Percentiles rank a stretch among this genome's conserved stretches.
Conservation (phyloP, 1,284 basidiomycete species). For the Marasmius tenuissimus region DNA sequence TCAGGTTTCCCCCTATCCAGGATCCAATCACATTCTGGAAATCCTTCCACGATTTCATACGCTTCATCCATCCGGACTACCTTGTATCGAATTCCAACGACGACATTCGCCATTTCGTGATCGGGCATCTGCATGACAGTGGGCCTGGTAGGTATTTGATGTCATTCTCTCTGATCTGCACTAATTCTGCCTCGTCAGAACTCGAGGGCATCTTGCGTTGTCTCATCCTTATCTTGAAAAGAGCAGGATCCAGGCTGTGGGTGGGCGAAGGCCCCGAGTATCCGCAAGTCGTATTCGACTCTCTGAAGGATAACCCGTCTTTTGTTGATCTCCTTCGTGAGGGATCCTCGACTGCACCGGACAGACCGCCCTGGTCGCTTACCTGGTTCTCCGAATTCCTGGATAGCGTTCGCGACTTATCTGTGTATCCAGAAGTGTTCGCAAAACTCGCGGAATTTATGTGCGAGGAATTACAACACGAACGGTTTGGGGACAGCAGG, state of each 20-base stretch:
- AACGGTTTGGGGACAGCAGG: conserved; percentile 57
- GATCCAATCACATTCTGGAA: conserved; percentile 48
- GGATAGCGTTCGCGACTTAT: conserved; percentile 47
- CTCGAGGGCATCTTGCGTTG: conserved; percentile 64
- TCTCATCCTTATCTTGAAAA: conserved; percentile 54
- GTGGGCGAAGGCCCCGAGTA: conserved; percentile 62
- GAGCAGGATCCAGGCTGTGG: conserved; percentile 62
- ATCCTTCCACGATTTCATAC: conserved; percentile 48
- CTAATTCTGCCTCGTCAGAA: conserved; percentile 40
- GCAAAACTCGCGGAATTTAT: conserved; percentile 70
- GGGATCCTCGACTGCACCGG: conserved; percentile 25
- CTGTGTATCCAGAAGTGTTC: conserved; percentile 64
- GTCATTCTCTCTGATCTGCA: conserved; percentile 3
- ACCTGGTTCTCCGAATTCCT: conserved; percentile 61
- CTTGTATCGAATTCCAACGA: conserved; percentile 36
- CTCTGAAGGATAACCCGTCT: conserved; percentile 76
- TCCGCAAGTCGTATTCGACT: conserved; percentile 75
- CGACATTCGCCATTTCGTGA: conserved; percentile 52
- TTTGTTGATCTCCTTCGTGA: conserved; percentile 54
- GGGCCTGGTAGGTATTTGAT: conserved; percentile 55
- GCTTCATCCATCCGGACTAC: conserved; percentile 49
- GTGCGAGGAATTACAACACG: conserved; percentile 78
- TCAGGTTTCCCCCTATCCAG: background rate
- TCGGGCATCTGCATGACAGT: conserved; percentile 61
- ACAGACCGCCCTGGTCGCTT: conserved; percentile 45